Conservation (phyloP, 2,329 filamentous ascomycete genomes). For the Anthostomella pinea region DNA sequence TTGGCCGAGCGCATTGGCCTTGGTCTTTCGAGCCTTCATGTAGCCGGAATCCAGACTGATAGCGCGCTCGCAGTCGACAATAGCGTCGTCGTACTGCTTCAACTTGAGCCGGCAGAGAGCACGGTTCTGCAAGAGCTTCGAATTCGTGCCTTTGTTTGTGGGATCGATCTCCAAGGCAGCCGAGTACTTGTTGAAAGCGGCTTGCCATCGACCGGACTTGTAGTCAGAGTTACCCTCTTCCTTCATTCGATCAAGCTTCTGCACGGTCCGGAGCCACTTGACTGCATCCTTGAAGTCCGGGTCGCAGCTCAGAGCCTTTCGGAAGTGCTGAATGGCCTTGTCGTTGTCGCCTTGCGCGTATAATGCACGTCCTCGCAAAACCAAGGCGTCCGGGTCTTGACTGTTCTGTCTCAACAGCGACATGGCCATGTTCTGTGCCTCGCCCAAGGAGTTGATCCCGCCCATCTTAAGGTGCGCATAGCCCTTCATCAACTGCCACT, state of each 20-base stretch:
- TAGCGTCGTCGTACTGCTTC: constrained; percentile 78
- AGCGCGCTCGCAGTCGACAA: constrained; percentile 82
- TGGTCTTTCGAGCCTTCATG: constrained; percentile 87
- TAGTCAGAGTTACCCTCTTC: constrained; percentile 89
- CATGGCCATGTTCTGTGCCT: constrained; percentile 92
- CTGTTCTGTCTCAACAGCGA: constrained; percentile 78
- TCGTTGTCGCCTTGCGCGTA: constrained; percentile 94
- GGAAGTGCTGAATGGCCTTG: constrained; percentile 89
- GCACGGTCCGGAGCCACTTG: constrained; percentile 83
- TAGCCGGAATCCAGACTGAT: constrained; percentile 81
- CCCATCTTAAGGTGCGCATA: constrained; percentile 93
- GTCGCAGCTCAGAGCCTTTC: constrained; percentile 84
- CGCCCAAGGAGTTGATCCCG: constrained; percentile 80
- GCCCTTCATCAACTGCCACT: constrained; percentile 90
- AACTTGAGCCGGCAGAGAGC: constrained; percentile 81
- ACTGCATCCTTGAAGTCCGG: constrained; percentile 88
- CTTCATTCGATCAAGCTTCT: constrained; percentile 91
- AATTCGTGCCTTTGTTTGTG: constrained; percentile 84
- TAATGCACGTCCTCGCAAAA: constrained; percentile 80
- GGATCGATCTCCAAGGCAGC: constrained; percentile 83
- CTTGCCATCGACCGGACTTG: constrained; percentile 77
- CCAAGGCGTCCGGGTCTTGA: constrained; percentile 89
- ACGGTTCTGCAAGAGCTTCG: constrained; percentile 91
- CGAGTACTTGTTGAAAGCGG: constrained; percentile 81
- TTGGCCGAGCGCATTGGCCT: constrained; percentile 83